Percentiles rank a stretch among this genome's conserved stretches.
These are phyloP conservation scores for Acidiella bohemica DNA, from an alignment of 495 filamentous ascomycete genomes.

Conservation along the genomic window DNA sequence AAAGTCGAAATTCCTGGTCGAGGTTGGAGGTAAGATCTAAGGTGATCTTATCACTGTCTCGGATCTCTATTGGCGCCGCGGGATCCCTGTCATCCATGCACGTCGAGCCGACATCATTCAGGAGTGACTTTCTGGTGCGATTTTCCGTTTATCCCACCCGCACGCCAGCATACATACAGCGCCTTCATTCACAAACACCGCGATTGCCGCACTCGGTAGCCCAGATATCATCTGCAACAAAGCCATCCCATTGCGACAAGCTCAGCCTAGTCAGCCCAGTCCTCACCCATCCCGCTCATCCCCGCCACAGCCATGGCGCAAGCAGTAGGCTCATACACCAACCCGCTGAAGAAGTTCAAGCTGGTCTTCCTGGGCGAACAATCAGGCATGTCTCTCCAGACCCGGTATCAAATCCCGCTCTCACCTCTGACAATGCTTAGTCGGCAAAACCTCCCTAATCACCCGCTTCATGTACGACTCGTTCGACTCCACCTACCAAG, in stretches of 20 bases:
- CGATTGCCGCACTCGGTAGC: too few species aligned
- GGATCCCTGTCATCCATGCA: not conserved
- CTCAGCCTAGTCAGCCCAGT: too few species aligned
- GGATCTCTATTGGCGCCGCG: not conserved
- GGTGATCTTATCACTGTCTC: too few species aligned
- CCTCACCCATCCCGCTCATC: not conserved
- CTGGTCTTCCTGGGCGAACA: slow-evolving; percentile 96
- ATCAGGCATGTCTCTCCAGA: slow-evolving; percentile 54
- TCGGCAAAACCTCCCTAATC: slow-evolving; percentile 96
- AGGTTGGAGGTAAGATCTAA: too few species aligned
- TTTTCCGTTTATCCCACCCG: too few species aligned
- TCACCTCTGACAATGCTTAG: slow-evolving; percentile 34
- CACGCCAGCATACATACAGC: too few species aligned
- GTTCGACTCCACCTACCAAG: slow-evolving; percentile 99
- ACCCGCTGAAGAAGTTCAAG: slow-evolving; percentile 99
- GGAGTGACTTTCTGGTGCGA: too few species aligned
- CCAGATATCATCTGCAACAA: too few species aligned
- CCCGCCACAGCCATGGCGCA: slow-evolving; percentile 37
- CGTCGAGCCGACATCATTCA: too few species aligned
- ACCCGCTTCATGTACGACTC: slow-evolving; percentile 99
- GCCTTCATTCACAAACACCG: too few species aligned
- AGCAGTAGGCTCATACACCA: slow-evolving; percentile 70
- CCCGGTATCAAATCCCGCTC: not conserved
- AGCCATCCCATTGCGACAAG: too few species aligned
- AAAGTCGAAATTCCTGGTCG: too few species aligned